Evolutionary conservation across 768 basidiomycete species (phyloP), one percentile per base, ranked within the genome.

Genomic region (Postia placenta): DNA sequence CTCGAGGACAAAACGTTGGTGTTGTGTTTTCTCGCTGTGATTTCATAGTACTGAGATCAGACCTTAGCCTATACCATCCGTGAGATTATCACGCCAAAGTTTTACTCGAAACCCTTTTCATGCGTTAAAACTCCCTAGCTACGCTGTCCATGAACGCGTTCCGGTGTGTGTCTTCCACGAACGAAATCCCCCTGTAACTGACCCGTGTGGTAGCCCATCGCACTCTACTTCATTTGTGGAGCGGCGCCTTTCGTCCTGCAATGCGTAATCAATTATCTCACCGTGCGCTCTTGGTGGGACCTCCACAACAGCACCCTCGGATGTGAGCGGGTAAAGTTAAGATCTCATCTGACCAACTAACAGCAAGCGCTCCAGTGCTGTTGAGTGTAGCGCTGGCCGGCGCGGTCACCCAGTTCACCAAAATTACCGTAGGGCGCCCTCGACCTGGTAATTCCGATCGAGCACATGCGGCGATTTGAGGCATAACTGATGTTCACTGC

Each of bases 271-370:
- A 88, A 89, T 56, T 50, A 81, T 19, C 42, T 87, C 12, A 85
- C 90, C 19, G 71, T 91, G 24, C 78, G 85, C n/a, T 85, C 82
- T 2, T 82, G 81, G 72, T 97, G 93, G 92, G 94, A 96, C 60
- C 69, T 86, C 25, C 94, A 96, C 61, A 84, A 80, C 58, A 74
- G 85, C 67, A 55, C 64, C 52, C 68, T 78, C 2, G 75, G 75
- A 14, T 51, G 77, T 76, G n/a, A n/a, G n/a, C n/a, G n/a, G n/a
- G n/a, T n/a, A n/a, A 50, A 27, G 73, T 63, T 2, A 26, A 33
- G 30, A 7, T 33, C 30, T 33, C 30, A 7, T 33, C 30, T 33
- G 30, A 7, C 15, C 9, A 33, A 33, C n/a, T n/a, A n/a, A n/a
- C n/a, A n/a, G n/a, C n/a, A n/a, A n/a, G n/a, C n/a, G n/a, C n/a